Evolutionary conservation across 306 rosid genomes (phyloP).

Genomic region (Carpinus viminea): DNA sequence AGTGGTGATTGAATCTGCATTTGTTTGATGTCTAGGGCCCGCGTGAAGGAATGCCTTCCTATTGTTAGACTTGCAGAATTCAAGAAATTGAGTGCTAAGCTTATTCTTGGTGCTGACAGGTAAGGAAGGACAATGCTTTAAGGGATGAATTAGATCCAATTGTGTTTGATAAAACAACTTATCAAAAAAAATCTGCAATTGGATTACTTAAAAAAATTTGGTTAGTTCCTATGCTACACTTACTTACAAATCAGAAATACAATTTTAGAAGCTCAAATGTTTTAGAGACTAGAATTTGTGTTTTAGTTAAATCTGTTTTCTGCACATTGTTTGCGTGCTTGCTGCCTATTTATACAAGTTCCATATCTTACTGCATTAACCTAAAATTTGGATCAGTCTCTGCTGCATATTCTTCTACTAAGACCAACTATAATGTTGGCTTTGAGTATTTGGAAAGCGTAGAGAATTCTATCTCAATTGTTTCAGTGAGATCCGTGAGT

Average conservation of each 20-base stretch:
- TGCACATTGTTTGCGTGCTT: neutral
- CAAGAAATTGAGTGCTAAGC: constrained; percentile 88
- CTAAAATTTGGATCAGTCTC: neutral
- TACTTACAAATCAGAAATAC: no score
- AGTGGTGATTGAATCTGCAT: constrained; percentile 13
- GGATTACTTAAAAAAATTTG: no score
- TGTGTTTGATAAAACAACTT: neutral
- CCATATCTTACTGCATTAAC: constrained; percentile 1
- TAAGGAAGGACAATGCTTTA: constrained; percentile 20
- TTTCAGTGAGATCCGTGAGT: no score
- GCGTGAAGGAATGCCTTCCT: constrained; percentile 85
- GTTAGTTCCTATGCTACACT: no score
- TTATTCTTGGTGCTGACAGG: constrained; percentile 95
- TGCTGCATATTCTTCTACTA: neutral
- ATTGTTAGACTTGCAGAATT: constrained; percentile 85
- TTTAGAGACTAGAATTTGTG: no score
- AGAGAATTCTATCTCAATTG: neutral
- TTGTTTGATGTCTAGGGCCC: constrained; percentile 51
- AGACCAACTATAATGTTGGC: neutral
- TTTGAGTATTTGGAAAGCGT: neutral
- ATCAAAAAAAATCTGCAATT: no score
- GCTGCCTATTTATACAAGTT: constrained; percentile 50
- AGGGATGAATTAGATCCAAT: neutral
- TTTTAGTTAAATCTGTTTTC: no score
- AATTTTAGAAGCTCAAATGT: no score